Evolutionary conservation across 1,139 yeast genomes (phyloP), one percentile per base, ranked within the genome.

Genomic region (Meyerozyma athensensis): DNA sequence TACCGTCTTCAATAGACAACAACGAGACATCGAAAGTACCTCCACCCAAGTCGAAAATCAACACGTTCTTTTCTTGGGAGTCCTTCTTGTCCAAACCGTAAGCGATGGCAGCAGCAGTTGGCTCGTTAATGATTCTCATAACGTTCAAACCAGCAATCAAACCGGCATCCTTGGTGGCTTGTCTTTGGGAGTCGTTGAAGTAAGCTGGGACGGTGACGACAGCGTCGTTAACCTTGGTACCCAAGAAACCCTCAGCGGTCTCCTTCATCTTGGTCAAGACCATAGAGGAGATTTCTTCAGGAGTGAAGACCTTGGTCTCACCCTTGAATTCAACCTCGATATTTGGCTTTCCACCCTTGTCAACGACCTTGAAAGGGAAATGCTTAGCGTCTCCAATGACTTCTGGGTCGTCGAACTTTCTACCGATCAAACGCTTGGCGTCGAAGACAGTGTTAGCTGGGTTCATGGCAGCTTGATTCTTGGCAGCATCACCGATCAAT

Each of bases 1-100:
- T 86, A 78, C 97, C 97, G 49, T 87, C 96, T 66, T 89, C 95
- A 63, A 89, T 89, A 40, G 92, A 82, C 54, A 89, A 76, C 52
- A 89, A 75, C 31, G 97, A 89, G 41, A 89, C 97, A 85, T 89
- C 97, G 67, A 89, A 89, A 58, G 97, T 89, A 77, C 97, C 97
- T 74, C 97, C 97, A 79, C 97, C 97, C 60, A 89, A 77, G 68
- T 89, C 97, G 68, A 87, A 89, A 57, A 89, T 87, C 59, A 89
- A 77, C 42, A 89, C 94, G 61, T 86, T 83, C 74, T 86, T 86
- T 71, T 68, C 72, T 53, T 74, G 73, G 49, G 81, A 80, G 38
- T 51, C 60, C 69, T 85, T 84, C 69, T 85, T 84, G 65, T 79
- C 82, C 53, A 75, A 68, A 59, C 81, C 81, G 58, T 75, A 75